Conservation (phyloP, 129 eudicot species). For the Lactuca saligna region DNA sequence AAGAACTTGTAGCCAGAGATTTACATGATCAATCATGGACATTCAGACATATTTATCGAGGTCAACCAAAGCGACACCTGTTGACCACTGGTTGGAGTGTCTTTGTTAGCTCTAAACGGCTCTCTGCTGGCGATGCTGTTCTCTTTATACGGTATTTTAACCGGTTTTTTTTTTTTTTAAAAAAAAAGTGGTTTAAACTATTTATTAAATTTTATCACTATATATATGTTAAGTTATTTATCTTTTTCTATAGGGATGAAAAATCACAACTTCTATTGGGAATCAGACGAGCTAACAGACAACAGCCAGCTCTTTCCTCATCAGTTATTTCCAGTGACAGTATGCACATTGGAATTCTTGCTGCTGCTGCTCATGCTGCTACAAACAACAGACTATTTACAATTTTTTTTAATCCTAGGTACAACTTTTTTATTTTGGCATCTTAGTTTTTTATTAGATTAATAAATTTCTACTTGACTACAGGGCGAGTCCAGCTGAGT, state of each 20-base stretch:
- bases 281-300: conserved; percentile 78
- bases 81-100: conserved; percentile 97
- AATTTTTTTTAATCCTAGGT: conserved; percentile 97
- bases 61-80: conserved; percentile 92
- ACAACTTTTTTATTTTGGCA: background rate
- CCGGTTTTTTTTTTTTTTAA: too few relatives aligned
- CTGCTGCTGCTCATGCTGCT: conserved; percentile 99
- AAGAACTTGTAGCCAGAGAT: conserved; percentile 83
- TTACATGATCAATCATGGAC: conserved; percentile 95
- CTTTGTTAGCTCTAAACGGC: conserved; percentile 88
- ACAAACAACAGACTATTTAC: conserved; percentile 91
- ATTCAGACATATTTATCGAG: conserved; percentile 89
- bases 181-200: too few relatives aligned
- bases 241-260: conserved; percentile 56
- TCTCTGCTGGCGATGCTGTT: conserved; percentile 84
- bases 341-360: conserved; percentile 96
- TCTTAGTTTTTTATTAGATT: too few relatives aligned
- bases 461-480: background rate
- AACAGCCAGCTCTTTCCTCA: conserved; percentile 86
- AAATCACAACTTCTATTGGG: conserved; percentile 88
- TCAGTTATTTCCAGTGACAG: conserved; percentile 97
- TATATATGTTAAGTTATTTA: too few relatives aligned
- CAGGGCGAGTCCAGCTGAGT: conserved; percentile 93
- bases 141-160: conserved; percentile 45
- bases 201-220: too few relatives aligned